Base-by-base conservation (phyloP, 2,329 filamentous ascomycete species). In the Bipolaris victoriae region DNA sequence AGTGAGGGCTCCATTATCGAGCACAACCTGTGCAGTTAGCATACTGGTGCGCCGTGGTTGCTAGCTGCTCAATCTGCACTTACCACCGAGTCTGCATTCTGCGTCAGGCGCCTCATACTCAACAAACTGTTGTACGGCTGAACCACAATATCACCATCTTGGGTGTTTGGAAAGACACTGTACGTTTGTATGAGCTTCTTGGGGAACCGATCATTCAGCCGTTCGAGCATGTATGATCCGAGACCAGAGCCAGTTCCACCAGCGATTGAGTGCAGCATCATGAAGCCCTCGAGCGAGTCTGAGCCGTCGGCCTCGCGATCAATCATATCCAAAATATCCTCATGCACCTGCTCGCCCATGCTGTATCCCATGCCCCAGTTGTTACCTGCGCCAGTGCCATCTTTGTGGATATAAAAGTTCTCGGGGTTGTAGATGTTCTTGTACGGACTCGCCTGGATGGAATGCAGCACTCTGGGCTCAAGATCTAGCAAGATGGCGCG, bases 161-260 rank as follows among this genome's bases (percentile, higher is more conserved):
- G 91, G 0, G 91, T 96, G 76, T 98, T 95, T 1, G 95, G 94
- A 70, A 99, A 99, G 50, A 99, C 96, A 0, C 94, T 98, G 79
- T 99, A 99, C 40, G 95, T 98, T 80, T 99, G 95, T 56, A 99
- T 97, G 64, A 99, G 88, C 83, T 99, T 99, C 81, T 99, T 99
- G 35, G 96, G 95, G 68, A 98, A 99, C 48, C 93, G 86, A 77
- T 99, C 95, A 76, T 99, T 99, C 77, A 99, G 88, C 63, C 92
- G 86, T 79, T 99, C 96, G 16, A 99, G 86, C 60, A 99, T 85
- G 73, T 96, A 99, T 26, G 92, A 97, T 22, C 95, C 95, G 44
- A 99, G 80, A n/a, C 95, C 95, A 20, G 93, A 97, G 7, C 95
- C 95, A 16, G 95, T 99, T 55, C 95, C 95, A 61, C 95, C 95